These are phyloP conservation scores for Pseudocercospora vitis DNA, from an alignment of 2,329 filamentous ascomycete species.

Conservation along the genomic window DNA sequence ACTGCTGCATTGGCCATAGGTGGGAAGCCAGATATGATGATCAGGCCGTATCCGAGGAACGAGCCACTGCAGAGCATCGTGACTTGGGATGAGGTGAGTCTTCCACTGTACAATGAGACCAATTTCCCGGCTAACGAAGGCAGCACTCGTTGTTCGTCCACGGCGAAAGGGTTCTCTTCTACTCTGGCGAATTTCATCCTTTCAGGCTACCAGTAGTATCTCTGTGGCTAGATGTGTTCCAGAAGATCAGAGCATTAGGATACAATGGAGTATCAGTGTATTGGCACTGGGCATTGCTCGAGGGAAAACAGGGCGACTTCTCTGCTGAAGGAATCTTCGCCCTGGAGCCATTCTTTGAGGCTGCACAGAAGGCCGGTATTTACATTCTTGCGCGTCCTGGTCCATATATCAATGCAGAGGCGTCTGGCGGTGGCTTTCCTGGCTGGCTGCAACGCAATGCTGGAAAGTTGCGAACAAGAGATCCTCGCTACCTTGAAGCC, in stretches of 20 bases:
- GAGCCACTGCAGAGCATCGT: conserved; percentile 58
- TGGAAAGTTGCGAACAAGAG: conserved; percentile 63
- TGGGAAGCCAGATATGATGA: conserved; percentile 52
- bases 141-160: conserved; percentile 65
- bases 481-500: conserved; percentile 62
- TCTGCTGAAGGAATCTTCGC: conserved; percentile 70
- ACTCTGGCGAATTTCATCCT: conserved; percentile 72
- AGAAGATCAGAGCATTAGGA: conserved; percentile 78
- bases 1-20: conserved; percentile 49
- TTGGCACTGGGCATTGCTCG: conserved; percentile 73
- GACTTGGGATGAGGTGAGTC: conserved; percentile 63
- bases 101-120: background rate
- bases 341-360: conserved; percentile 73
- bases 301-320: conserved; percentile 71
- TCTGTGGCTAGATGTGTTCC: conserved; percentile 71
- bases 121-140: background rate
- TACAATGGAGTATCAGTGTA: conserved; percentile 82
- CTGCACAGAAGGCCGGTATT: conserved; percentile 69
- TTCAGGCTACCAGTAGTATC: conserved; percentile 63
- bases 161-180: conserved; percentile 69
- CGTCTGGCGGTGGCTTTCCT: conserved; percentile 73
- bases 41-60: conserved; percentile 49
- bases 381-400: conserved; percentile 64
- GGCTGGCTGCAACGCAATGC: conserved; percentile 74
- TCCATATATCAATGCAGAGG: conserved; percentile 71